These are phyloP conservation scores for Aspergillus fumigatiaffinis DNA, from an alignment of 2,329 filamentous ascomycete species.

Conservation along the genomic window DNA sequence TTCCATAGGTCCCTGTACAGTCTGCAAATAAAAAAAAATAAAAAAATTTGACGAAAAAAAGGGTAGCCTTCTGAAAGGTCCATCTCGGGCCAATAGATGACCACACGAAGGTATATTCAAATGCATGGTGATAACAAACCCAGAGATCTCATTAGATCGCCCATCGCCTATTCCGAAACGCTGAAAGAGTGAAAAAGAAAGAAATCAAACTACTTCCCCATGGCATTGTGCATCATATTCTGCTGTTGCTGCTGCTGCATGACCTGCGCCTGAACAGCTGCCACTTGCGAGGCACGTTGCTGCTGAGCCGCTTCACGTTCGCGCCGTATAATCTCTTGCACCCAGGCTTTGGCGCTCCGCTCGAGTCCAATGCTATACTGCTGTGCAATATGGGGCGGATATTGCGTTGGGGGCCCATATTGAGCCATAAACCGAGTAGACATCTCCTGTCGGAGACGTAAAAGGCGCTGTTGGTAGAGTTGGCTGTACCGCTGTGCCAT, in stretches of 20 bases:
- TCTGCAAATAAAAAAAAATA: slow-evolving; percentile 6
- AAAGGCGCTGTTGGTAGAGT: slow-evolving; percentile 34
- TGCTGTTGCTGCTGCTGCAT: slow-evolving; percentile 38
- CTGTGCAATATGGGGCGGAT: slow-evolving; percentile 35
- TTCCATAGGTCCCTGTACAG: slow-evolving; percentile 22
- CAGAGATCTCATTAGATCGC: slow-evolving; percentile 14
- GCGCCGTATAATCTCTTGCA: slow-evolving; percentile 36
- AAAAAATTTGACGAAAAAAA: neutral
- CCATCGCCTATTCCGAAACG: neutral
- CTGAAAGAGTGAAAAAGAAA: slow-evolving; percentile 3
- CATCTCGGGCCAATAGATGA: neutral
- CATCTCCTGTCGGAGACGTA: slow-evolving; percentile 36
- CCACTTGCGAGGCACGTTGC: slow-evolving; percentile 28
- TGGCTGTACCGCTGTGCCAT: slow-evolving; percentile 33
- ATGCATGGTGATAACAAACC: neutral
- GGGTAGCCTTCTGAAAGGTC: neutral
- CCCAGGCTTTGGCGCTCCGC: slow-evolving; percentile 34
- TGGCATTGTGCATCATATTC: slow-evolving; percentile 41
- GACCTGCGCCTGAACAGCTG: slow-evolving; percentile 31
- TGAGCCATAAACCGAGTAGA: slow-evolving; percentile 33
- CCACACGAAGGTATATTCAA: neutral
- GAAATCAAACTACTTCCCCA: slow-evolving; percentile 26
- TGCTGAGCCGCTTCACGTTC: slow-evolving; percentile 33
- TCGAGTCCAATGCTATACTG: slow-evolving; percentile 37
- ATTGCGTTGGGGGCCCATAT: slow-evolving; percentile 37